Percentiles rank a stretch among this genome's conserved stretches.
Evolutionary conservation across 768 basidiomycete species (phyloP).

Genomic region (Strobilomyces confusus): DNA sequence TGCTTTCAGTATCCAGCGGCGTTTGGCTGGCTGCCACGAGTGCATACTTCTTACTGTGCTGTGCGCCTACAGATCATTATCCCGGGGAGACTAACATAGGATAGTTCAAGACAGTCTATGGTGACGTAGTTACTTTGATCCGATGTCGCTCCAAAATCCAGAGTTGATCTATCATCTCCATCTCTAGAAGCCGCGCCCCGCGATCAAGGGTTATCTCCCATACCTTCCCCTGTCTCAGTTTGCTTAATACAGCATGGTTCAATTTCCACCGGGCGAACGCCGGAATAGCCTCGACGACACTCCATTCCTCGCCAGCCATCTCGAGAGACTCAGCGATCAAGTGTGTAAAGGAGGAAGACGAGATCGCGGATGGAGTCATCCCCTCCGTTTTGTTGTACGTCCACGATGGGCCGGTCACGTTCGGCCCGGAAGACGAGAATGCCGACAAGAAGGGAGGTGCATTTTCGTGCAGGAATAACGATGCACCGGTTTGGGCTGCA

Average conservation of each 20-base stretch:
- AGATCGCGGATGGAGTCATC: slow-evolving; percentile 43
- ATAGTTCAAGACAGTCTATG: neutral
- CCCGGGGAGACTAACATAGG: neutral
- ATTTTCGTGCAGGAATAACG: slow-evolving; percentile 76
- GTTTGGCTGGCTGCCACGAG: too few relatives aligned
- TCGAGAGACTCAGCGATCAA: slow-evolving; percentile 50
- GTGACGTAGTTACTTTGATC: neutral
- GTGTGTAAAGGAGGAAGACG: slow-evolving; percentile 50
- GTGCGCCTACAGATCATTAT: too few relatives aligned
- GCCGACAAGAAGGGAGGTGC: slow-evolving; percentile 43
- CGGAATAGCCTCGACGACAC: slow-evolving; percentile 37
- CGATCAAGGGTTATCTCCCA: slow-evolving; percentile 24
- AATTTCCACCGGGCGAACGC: slow-evolving; percentile 43
- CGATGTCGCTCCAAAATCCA: slow-evolving; percentile 45
- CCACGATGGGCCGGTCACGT: slow-evolving; percentile 38
- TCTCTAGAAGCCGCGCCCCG: slow-evolving; percentile 29
- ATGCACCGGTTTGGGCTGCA: slow-evolving; percentile 86
- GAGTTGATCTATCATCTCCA: slow-evolving; percentile 39
- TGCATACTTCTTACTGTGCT: neutral
- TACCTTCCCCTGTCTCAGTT: slow-evolving; percentile 18
- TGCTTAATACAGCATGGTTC: slow-evolving; percentile 12
- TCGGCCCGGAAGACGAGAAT: slow-evolving; percentile 9
- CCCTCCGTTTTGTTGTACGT: slow-evolving; percentile 82
- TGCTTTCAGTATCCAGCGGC: too few relatives aligned
- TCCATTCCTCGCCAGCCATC: slow-evolving; percentile 37